Evolutionary conservation across 1,284 basidiomycete species (phyloP), one percentile per base, ranked within the genome.

Genomic region (Entoloma clypeatum): DNA sequence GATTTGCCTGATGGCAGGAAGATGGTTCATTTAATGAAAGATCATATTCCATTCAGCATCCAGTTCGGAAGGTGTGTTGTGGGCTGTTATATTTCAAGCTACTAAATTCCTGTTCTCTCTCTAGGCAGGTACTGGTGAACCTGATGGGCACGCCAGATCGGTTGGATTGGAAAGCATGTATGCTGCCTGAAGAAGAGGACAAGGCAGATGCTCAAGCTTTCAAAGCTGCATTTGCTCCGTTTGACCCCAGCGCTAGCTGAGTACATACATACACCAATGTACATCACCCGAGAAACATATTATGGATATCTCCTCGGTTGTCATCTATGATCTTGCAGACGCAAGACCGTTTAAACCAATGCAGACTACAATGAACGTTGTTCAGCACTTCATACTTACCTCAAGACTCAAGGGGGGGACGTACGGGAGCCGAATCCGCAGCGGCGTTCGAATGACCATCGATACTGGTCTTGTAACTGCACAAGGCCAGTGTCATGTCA

Each of bases 151-250:
- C 81, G 43, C 80, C 81, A 1, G 79, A 92, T 31, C 74, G 93
- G 34, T 68, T 85, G 35, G 92, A 97, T 57, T 97, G 93, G 93
- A 94, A 92, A 60, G 77, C 75, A 2, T 97, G 94, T 57, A 68
- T 75, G 54, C 75, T 88, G 48, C 68, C 80, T 4, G 87, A 91
- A 35, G 82, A 82, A 16, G 87, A 92, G 53, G 92, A 96, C 56
- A 84, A 70, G 55, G 76, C 75, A 16, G 92, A 95, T 59, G 86
- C 80, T 3, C 67, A 79, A 39, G 75, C 77, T 42, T 94, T 96
- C 65, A 94, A 92, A 59, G 67, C 72, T 28, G 88, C 85, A 1
- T 93, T 94, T 56, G 71, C 76, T 13, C 64, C 74, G 3, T 92
- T 91, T 59, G 81, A 90, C 59, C 77, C 78, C 11, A 58, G 54